A percentile compares a stretch with the other conserved stretches of the same genome.
Conservation (phyloP, 257 asterid species). For the Plantago elongata region DNA sequence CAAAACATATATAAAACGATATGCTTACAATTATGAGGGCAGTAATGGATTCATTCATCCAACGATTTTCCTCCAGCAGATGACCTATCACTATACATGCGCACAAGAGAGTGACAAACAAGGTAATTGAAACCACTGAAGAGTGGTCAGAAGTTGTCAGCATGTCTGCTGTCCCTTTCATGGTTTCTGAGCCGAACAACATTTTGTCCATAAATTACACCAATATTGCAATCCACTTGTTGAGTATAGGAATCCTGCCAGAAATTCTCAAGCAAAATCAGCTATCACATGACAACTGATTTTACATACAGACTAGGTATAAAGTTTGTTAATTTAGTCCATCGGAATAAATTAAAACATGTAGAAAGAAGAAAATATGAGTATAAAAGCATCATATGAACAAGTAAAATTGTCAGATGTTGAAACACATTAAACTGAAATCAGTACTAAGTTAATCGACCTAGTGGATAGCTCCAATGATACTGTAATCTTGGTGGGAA, state of each 20-base stretch:
- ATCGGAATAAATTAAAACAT: background rate
- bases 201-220: slow-evolving; percentile 24
- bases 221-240: slow-evolving; percentile 9
- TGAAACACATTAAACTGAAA: background rate
- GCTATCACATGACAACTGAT: slow-evolving; percentile 13
- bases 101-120: slow-evolving; percentile 76
- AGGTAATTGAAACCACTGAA: slow-evolving; percentile 75
- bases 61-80: slow-evolving; percentile 85
- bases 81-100: slow-evolving; percentile 92
- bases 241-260: slow-evolving; percentile 12
- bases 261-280: slow-evolving; percentile 12
- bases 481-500: no score
- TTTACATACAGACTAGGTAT: slow-evolving; percentile 1
- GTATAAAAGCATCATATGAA: background rate
- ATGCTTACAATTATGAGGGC: slow-evolving; percentile 65
- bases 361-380: background rate
- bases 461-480: slow-evolving; percentile 3
- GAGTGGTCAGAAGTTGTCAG: slow-evolving; percentile 57
- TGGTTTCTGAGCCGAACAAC: slow-evolving; percentile 42
- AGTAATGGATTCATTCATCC: slow-evolving; percentile 99
- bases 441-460: background rate
- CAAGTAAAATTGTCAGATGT: no score
- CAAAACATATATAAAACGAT: background rate
- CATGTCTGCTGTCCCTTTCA: slow-evolving; percentile 28
- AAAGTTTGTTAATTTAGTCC: no score